Evolutionary conservation across 345 rosid species (phyloP).

Genomic region (Ricinus communis): DNA sequence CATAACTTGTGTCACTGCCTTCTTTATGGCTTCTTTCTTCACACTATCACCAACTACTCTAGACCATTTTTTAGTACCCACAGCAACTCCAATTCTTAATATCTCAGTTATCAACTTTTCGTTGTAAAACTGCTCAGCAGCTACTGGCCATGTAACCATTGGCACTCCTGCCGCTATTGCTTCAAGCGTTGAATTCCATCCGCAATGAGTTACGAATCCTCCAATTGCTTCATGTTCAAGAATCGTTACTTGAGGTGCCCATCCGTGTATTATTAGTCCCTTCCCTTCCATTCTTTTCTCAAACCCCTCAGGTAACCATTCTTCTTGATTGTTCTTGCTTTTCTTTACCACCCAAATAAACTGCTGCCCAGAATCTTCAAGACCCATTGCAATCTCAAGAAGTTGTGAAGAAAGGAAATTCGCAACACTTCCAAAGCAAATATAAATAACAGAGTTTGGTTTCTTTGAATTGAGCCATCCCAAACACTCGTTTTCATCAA

Average conservation of each 20-base stretch:
- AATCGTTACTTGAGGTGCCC: slow-evolving; percentile 66
- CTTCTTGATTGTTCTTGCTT: slow-evolving; percentile 20
- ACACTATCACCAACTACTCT: slow-evolving; percentile 17
- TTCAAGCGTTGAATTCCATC: slow-evolving; percentile 67
- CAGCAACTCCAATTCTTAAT: slow-evolving; percentile 40
- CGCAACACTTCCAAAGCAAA: slow-evolving; percentile 42
- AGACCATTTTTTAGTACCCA: slow-evolving; percentile 30
- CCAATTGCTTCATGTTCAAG: slow-evolving; percentile 60
- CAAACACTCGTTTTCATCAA: slow-evolving; percentile 36
- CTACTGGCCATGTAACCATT: slow-evolving; percentile 63
- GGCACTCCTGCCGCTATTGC: slow-evolving; percentile 48
- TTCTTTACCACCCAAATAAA: slow-evolving; percentile 51
- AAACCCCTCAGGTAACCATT: slow-evolving; percentile 41
- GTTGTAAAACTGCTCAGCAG: slow-evolving; percentile 58
- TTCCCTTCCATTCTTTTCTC: slow-evolving; percentile 29
- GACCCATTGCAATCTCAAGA: slow-evolving; percentile 39
- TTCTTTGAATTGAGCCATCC: slow-evolving; percentile 42
- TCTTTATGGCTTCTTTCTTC: slow-evolving; percentile 24
- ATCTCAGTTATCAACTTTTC: slow-evolving; percentile 50
- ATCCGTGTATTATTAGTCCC: slow-evolving; percentile 39
- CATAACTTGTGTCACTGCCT: slow-evolving; percentile 30
- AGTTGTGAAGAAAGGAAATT: slow-evolving; percentile 32
- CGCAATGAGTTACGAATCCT: slow-evolving; percentile 66
- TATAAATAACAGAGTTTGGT: slow-evolving; percentile 44
- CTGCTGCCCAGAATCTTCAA: slow-evolving; percentile 40